Evolutionary conservation across 352 stramenopile species (phyloP).

Genomic region (Phytopythium delawarense): DNA sequence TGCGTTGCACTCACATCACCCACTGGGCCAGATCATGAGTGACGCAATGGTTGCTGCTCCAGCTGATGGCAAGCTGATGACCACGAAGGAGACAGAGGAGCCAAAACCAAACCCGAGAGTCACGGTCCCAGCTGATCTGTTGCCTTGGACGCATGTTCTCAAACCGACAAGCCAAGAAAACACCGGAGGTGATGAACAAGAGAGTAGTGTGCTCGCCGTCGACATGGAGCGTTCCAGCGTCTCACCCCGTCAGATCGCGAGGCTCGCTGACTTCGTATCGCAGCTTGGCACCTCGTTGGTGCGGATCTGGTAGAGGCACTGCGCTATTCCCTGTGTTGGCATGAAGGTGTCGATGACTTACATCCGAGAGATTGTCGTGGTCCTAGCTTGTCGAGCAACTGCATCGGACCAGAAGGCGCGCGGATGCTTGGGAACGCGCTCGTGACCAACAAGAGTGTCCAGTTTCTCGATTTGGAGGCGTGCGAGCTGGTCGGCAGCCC

Average conservation of each 20-base stretch:
- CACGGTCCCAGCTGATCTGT: neutral
- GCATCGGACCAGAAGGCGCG: conserved; percentile 35
- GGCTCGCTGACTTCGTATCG: conserved; percentile 21
- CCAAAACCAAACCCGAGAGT: neutral
- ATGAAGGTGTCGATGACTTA: neutral
- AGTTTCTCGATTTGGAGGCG: conserved; percentile 49
- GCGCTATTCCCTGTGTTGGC: conserved; percentile 6
- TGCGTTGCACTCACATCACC: neutral
- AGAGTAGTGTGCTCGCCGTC: conserved; percentile 8
- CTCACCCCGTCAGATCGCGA: conserved; percentile 12
- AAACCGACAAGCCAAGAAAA: neutral
- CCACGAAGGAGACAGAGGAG: neutral
- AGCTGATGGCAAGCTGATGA: neutral
- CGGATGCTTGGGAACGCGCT: conserved; percentile 41
- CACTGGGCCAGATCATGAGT: neutral
- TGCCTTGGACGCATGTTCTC: neutral
- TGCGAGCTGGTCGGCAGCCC: conserved; percentile 49
- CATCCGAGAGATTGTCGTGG: conserved; percentile 4
- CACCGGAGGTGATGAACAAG: neutral
- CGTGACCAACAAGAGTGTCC: conserved; percentile 58
- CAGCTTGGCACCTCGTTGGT: conserved; percentile 29
- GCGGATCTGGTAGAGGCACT: conserved; percentile 17
- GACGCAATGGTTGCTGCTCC: neutral
- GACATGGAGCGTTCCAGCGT: conserved; percentile 17
- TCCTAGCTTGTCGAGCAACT: conserved; percentile 35